phyloP scores from a whole-genome alignment of 192 early-diverging fungal genomes.

The Jimgerdemannia lactiflua region DNA sequence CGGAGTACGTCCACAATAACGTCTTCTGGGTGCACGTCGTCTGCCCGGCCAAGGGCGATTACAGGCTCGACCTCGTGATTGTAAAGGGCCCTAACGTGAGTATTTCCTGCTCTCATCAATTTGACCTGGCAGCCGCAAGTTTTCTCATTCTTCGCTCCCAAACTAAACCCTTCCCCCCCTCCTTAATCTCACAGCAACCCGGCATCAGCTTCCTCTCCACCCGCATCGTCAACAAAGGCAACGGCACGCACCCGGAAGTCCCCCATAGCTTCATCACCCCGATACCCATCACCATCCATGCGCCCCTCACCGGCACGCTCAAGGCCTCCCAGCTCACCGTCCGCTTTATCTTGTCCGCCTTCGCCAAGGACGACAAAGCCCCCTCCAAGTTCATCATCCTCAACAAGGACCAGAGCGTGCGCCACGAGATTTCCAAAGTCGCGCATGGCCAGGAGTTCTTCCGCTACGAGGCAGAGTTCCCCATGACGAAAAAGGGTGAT shows the following conservation, averaged over 20 bases:
- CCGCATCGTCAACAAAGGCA: neutral
- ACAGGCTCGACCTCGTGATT: neutral
- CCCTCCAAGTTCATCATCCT: neutral
- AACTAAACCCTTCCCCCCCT: neutral
- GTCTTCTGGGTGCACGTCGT: constrained; percentile 14
- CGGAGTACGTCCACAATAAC: neutral
- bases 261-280: neutral
- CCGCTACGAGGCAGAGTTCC: neutral
- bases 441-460: neutral
- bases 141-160: neutral
- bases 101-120: no score
- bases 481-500: neutral
- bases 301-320: neutral
- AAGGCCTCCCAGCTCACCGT: neutral
- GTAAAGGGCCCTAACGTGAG: neutral
- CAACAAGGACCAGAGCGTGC: neutral
- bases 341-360: neutral
- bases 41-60: constrained; percentile 1
- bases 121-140: neutral
- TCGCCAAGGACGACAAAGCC: neutral
- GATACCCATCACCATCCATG: neutral
- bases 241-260: neutral
- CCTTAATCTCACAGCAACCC: neutral
- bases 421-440: neutral
- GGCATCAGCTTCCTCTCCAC: neutral